Base-by-base conservation (phyloP, 2,329 filamentous ascomycete species). In the Pseudofabraea citricarpa region DNA sequence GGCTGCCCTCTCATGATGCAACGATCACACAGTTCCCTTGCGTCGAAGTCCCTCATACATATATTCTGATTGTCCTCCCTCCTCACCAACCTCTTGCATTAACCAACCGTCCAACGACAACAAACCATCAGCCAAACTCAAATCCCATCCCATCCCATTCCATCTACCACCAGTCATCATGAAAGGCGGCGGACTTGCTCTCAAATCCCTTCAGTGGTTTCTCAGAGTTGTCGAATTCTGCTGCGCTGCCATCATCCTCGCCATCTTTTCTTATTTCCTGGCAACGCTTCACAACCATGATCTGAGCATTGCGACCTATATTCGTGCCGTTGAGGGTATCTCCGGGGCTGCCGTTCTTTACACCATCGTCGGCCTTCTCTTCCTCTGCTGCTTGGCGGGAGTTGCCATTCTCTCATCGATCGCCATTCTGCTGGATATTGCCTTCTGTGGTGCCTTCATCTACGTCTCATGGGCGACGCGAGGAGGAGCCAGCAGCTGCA, bases 241-340 rank as follows among this genome's bases (percentile, higher is more conserved):
- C 60, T 87, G 81, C 63, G 74, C 84, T 7, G 80, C 75, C 46
- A 74, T 95, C 53, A 77, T 91, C 48, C 77, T 96, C 49, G 85
- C 77, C 53, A 77, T 93, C 58, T 90, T 85, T 73, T 83, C 82
- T 39, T 95, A 94, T 73, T 94, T 90, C 73, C 79, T 96, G 39
- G 80, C 85, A 7, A 76, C 85, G 7, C 77, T 90, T 12, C 63
- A 76, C 49, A 78, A 83, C 57, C 79, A 88, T 65, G 57, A 81
- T 53, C 64, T 83, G 12, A 45, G 58, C 45, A 90, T 90, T 52
- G 71, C 75, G 15, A 78, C 65, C 53, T 83, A 77, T 68, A 68
- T 84, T 47, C 81, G 83, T 44, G 87, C 87, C 21, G 86, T 93
- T 44, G 82, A 83, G 58, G 88, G 87, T 50, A 82, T 96, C 46